Evolutionary conservation across 768 basidiomycete genomes (phyloP).

Genomic region (Mycena galopus): DNA sequence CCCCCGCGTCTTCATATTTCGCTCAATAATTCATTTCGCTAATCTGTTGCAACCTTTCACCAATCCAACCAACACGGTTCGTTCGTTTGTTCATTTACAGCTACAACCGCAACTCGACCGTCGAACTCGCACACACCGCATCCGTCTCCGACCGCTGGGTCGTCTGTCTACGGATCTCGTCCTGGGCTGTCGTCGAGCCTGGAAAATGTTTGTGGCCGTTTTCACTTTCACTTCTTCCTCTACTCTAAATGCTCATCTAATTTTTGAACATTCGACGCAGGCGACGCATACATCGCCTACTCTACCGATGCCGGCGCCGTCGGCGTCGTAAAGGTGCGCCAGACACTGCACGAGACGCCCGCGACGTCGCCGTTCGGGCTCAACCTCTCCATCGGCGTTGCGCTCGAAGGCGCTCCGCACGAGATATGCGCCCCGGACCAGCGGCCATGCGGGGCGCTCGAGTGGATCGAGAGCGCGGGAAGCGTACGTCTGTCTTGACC

Average conservation of each 20-base stretch:
- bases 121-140: conserved; percentile 54
- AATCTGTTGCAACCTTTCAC: too few relatives aligned
- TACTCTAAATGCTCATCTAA: neutral
- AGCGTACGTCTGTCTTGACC: conserved; percentile 60
- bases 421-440: conserved; percentile 54
- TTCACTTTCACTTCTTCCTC: neutral
- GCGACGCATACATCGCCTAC: conserved; percentile 69
- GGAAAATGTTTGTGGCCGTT: conserved; percentile 58
- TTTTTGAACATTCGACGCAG: conserved; percentile 53
- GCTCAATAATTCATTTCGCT: neutral
- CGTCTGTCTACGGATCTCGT: conserved; percentile 69
- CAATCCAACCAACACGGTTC: neutral
- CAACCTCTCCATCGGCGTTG: conserved; percentile 50
- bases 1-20: too few relatives aligned
- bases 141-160: conserved; percentile 72
- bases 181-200: conserved; percentile 58
- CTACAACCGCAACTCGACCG: conserved; percentile 41
- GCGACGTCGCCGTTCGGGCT: conserved; percentile 46
- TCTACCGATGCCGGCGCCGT: conserved; percentile 70
- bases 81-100: too few relatives aligned
- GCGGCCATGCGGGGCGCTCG: conserved; percentile 63
- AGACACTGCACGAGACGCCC: conserved; percentile 51
- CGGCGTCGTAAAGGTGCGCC: conserved; percentile 66
- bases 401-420: conserved; percentile 44
- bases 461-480: conserved; percentile 63